Conservation (phyloP, 108 stramenopile species). For the Chaetoceros muelleri region DNA sequence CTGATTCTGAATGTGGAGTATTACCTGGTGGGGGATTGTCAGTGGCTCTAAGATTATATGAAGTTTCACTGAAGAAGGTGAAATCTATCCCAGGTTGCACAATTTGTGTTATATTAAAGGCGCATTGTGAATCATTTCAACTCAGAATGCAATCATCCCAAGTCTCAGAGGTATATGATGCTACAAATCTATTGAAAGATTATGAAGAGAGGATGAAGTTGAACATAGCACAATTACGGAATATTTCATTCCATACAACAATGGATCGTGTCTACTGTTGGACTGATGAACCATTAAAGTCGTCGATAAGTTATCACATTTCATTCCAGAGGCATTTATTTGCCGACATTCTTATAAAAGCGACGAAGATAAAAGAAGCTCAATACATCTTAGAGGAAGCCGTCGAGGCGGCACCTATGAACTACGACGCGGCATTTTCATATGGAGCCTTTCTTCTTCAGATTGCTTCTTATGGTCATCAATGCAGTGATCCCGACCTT, state of each 20-base stretch:
- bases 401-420: conserved; percentile 33
- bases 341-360: conserved; percentile 42
- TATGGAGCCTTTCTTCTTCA: conserved; percentile 52
- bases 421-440: conserved; percentile 42
- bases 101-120: neutral
- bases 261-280: conserved; percentile 13
- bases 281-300: neutral
- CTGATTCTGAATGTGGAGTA: conserved; percentile 45
- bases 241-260: conserved; percentile 1
- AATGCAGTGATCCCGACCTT: neutral
- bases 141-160: neutral
- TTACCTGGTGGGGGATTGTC: conserved; percentile 33
- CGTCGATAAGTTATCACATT: conserved; percentile 19
- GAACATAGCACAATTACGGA: neutral
- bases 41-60: conserved; percentile 20
- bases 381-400: conserved; percentile 39
- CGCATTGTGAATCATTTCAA: conserved; percentile 11
- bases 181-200: neutral
- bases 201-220: neutral
- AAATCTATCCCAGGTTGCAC: neutral
- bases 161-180: no score
- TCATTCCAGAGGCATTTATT: conserved; percentile 44
- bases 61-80: conserved; percentile 1
- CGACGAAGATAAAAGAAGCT: conserved; percentile 33
- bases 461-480: conserved; percentile 11